These are phyloP conservation scores for Kurtzmaniella natalensis DNA, from an alignment of 1,139 yeast species.

Conservation along the genomic window DNA sequence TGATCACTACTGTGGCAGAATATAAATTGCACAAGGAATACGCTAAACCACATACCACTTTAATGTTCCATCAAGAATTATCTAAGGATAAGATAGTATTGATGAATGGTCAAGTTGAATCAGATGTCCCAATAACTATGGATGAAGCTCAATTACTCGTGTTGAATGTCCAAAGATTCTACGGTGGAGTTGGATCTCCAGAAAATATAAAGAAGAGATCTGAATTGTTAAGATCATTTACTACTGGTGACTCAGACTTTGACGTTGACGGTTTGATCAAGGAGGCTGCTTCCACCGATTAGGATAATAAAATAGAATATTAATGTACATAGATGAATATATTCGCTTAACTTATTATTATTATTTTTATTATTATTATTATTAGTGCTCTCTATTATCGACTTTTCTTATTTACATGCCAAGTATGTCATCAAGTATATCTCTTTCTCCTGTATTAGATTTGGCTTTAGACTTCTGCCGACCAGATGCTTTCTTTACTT, in stretches of 20 bases:
- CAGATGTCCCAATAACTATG: conserved; percentile 57
- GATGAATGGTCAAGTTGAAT: conserved; percentile 85
- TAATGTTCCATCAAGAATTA: conserved; percentile 83
- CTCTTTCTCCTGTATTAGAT: not conserved
- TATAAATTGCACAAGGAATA: conserved; percentile 86
- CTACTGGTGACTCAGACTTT: conserved; percentile 61
- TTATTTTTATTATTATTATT: too few species aligned
- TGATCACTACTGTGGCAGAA: conserved; percentile 89
- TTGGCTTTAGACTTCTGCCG: not conserved
- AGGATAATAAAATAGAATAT: conserved; percentile 7
- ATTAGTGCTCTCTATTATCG: too few species aligned
- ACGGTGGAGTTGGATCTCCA: conserved; percentile 54
- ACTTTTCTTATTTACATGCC: too few species aligned
- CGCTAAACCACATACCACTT: conserved; percentile 92
- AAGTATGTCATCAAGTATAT: not conserved
- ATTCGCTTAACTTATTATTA: too few species aligned
- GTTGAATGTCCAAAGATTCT: conserved; percentile 82
- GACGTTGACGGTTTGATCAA: conserved; percentile 61
- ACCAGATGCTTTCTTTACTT: not conserved
- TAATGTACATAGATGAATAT: not conserved
- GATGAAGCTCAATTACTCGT: conserved; percentile 78
- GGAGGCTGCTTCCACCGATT: conserved; percentile 70
- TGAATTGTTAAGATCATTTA: conserved; percentile 61
- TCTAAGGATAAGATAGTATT: conserved; percentile 61
- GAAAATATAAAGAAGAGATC: conserved; percentile 47